Conservation (phyloP, 192 early-diverging fungal genomes). For the Coemansia sp. region DNA sequence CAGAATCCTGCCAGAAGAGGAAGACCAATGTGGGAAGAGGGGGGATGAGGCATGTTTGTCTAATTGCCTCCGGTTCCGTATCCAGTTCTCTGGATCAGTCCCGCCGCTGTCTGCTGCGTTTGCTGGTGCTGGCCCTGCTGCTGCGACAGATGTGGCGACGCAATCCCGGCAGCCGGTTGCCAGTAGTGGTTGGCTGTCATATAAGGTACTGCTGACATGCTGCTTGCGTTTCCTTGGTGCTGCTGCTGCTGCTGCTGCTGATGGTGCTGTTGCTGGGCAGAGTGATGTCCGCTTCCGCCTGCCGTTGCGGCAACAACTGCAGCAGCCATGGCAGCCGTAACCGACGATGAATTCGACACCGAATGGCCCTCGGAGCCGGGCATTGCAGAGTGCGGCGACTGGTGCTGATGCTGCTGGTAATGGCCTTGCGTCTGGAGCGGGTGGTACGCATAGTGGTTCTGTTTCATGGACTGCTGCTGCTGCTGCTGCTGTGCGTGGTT, state of each 20-base stretch:
- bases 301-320: conserved; percentile 28
- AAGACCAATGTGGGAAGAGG: not conserved
- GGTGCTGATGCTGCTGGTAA: conserved; percentile 18
- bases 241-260: conserved; percentile 19
- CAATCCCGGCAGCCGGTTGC: conserved; percentile 22
- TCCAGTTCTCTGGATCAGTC: conserved; percentile 42
- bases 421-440: conserved; percentile 16
- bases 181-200: conserved; percentile 46
- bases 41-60: not conserved
- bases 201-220: conserved; percentile 33
- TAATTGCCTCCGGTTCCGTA: conserved; percentile 29
- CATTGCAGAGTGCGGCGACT: conserved; percentile 9
- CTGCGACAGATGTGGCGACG: conserved; percentile 44
- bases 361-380: conserved; percentile 5
- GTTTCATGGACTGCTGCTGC: conserved; percentile 19
- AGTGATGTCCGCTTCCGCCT: not conserved
- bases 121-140: conserved; percentile 18
- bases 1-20: not conserved
- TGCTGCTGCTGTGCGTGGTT: conserved; percentile 14
- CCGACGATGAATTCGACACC: conserved; percentile 21
- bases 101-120: conserved; percentile 19
- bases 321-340: conserved; percentile 33
- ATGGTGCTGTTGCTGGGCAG: conserved; percentile 18
- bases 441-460: conserved; percentile 39
- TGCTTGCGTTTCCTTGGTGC: conserved; percentile 9